These are phyloP conservation scores for Circinella minor DNA, from an alignment of 371 early-diverging fungal species.

Conservation along the genomic window DNA sequence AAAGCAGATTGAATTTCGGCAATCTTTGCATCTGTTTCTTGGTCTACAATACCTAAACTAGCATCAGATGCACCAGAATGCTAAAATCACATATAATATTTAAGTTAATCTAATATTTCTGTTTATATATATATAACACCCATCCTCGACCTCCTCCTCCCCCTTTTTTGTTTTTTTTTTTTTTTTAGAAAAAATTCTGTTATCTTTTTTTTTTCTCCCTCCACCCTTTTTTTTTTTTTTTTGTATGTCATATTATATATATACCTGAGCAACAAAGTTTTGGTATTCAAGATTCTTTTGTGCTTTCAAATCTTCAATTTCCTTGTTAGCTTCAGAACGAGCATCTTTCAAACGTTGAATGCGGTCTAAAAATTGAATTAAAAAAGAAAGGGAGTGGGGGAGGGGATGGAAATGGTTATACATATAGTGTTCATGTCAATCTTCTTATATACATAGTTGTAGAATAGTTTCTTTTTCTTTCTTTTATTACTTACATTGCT, in stretches of 20 bases:
- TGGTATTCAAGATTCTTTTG: slow-evolving; percentile 85
- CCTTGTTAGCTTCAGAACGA: slow-evolving; percentile 91
- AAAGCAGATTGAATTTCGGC: slow-evolving; percentile 67
- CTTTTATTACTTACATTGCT: slow-evolving; percentile 72
- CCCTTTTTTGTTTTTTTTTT: no score
- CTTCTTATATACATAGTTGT: background rate
- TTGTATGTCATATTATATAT: no score
- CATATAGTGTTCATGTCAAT: background rate
- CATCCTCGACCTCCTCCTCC: no score
- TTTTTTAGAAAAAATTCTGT: no score
- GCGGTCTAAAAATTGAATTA: slow-evolving; percentile 82
- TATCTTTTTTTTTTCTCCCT: no score
- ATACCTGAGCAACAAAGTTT: slow-evolving; percentile 81
- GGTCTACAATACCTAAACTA: slow-evolving; percentile 67
- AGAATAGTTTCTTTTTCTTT: no score
- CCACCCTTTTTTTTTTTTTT: no score
- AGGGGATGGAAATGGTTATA: no score
- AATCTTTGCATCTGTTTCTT: slow-evolving; percentile 83
- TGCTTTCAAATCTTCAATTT: slow-evolving; percentile 86
- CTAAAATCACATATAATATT: slow-evolving; percentile 40
- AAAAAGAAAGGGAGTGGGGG: background rate
- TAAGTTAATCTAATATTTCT: no score
- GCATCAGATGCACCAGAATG: slow-evolving; percentile 79
- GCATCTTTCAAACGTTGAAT: slow-evolving; percentile 94
- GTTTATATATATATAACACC: no score